Percentiles rank a stretch among this genome's conserved stretches.
These are phyloP conservation scores for Penicillium olsonii DNA, from an alignment of 2,329 filamentous ascomycete species.

Conservation along the genomic window DNA sequence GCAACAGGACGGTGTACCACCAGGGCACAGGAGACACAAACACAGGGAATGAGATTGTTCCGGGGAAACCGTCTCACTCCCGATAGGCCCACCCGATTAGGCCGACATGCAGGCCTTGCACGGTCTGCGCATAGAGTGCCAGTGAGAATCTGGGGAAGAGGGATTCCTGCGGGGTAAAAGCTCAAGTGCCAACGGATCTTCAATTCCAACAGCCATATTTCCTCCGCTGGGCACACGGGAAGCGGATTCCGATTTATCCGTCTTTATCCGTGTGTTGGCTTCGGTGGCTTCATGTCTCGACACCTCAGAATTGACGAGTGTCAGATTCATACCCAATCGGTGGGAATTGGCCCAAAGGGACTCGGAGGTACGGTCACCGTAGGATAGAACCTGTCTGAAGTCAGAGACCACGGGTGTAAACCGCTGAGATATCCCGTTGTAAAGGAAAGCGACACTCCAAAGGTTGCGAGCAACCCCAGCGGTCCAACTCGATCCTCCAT, in stretches of 20 bases:
- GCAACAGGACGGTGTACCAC: no score
- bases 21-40: background rate
- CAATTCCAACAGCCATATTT: no score
- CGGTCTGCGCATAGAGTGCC: background rate
- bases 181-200: background rate
- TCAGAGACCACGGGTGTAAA: no score
- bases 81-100: background rate
- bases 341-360: background rate
- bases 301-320: background rate
- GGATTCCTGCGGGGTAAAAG: conserved; percentile 1
- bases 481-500: no score
- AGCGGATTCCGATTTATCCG: conserved; percentile 14
- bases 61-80: background rate
- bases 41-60: background rate
- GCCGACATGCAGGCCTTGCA: background rate
- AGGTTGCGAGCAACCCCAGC: no score
- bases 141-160: conserved; percentile 3
- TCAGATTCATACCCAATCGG: conserved; percentile 1
- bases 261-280: background rate
- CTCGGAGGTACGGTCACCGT: no score
- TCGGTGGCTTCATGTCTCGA: background rate
- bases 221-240: conserved; percentile 10
- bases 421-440: no score
- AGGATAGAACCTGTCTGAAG: no score
- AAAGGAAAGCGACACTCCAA: no score